phyloP scores from a whole-genome alignment of 768 basidiomycete genomes.

The Suillus subalutaceus region DNA sequence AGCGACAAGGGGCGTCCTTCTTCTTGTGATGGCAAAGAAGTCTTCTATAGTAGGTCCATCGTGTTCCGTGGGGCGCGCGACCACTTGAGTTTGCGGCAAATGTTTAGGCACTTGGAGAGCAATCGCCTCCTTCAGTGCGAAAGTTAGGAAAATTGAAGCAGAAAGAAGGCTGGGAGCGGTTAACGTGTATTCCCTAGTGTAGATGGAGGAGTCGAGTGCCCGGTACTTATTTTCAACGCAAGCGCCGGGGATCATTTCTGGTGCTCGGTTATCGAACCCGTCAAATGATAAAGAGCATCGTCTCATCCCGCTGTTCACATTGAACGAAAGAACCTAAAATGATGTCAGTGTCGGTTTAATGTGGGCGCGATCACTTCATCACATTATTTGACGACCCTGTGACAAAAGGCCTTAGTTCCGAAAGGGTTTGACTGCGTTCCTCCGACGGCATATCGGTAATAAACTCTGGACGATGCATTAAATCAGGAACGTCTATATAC shows the following conservation, averaged over 20 bases:
- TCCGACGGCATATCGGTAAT: conserved; percentile 41
- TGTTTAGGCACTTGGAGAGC: conserved; percentile 50
- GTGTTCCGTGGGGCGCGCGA: conserved; percentile 46
- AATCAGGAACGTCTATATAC: conserved; percentile 27
- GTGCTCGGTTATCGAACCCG: conserved; percentile 24
- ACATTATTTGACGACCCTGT: conserved; percentile 29
- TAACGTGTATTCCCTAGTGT: conserved; percentile 25
- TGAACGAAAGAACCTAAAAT: conserved; percentile 25
- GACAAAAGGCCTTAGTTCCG: conserved; percentile 45
- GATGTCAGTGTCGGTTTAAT: conserved; percentile 19
- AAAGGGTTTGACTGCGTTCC: conserved; percentile 44
- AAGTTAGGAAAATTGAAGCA: conserved; percentile 55
- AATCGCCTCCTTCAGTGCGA: conserved; percentile 51
- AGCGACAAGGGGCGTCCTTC: conserved; percentile 52
- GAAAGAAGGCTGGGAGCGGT: conserved; percentile 41
- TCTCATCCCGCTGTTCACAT: conserved; percentile 31
- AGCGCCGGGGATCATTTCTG: conserved; percentile 6
- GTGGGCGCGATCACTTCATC: conserved; percentile 22
- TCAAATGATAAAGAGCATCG: conserved; percentile 24
- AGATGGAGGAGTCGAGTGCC: conserved; percentile 15
- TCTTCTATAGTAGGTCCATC: conserved; percentile 60
- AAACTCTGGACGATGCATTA: conserved; percentile 34
- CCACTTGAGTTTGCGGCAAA: conserved; percentile 50
- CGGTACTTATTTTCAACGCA: conserved; percentile 8
- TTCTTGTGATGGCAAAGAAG: conserved; percentile 43